Percentiles rank a stretch among this genome's conserved stretches.
Evolutionary conservation across 805 yeast species (phyloP).

Genomic region (Monosporozyma servazzii): DNA sequence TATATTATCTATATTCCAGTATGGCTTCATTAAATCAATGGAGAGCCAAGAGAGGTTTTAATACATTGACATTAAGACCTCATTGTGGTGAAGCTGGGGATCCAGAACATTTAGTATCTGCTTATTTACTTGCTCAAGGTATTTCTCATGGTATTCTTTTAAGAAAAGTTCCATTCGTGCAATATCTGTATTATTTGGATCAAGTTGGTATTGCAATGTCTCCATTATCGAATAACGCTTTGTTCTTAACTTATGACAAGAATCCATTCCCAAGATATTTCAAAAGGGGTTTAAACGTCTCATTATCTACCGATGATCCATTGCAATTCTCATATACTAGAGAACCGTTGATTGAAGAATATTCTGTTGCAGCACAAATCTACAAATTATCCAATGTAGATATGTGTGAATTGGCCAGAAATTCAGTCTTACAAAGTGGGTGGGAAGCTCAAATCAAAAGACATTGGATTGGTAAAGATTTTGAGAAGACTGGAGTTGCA

Average conservation of each 20-base stretch:
- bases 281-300: conserved; percentile 87
- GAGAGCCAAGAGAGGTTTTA: conserved; percentile 66
- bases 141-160: conserved; percentile 92
- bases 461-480: conserved; percentile 84
- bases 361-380: conserved; percentile 96
- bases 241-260: conserved; percentile 91
- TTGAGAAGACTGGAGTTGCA: conserved; percentile 48
- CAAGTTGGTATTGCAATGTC: conserved; percentile 98
- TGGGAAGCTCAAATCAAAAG: conserved; percentile 78
- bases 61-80: conserved; percentile 90
- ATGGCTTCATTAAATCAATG: conserved; percentile 78
- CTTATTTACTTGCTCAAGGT: conserved; percentile 82
- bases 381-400: conserved; percentile 90
- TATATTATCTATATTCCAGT: conserved; percentile 83
- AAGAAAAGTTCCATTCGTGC: conserved; percentile 91
- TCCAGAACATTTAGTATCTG: conserved; percentile 89
- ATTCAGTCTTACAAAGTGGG: conserved; percentile 90
- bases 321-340: conserved; percentile 93
- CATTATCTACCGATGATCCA: conserved; percentile 95
- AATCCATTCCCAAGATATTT: conserved; percentile 90
- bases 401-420: conserved; percentile 92
- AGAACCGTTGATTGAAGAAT: conserved; percentile 95
- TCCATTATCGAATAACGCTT: conserved; percentile 91
- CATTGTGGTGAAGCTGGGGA: conserved; percentile 99
- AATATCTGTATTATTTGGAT: conserved; percentile 84